A percentile compares a stretch with the other conserved stretches of the same genome.
phyloP scores from a whole-genome alignment of 495 filamentous ascomycete genomes.

The Annulohypoxylon bovei region DNA sequence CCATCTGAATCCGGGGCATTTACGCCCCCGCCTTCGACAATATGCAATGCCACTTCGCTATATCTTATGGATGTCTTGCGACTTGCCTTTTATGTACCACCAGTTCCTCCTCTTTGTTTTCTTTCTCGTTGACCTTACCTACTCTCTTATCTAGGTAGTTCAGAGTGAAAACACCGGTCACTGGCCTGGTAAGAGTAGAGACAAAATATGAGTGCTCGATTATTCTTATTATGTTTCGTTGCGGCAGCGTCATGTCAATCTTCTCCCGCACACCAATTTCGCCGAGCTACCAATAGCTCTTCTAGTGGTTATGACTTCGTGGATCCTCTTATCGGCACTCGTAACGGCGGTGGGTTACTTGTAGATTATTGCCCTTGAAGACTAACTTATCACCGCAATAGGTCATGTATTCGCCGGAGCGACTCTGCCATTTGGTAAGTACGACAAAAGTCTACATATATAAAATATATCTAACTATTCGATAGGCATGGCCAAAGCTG shows the following conservation, averaged over 20 bases:
- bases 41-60: slow-evolving; percentile 33
- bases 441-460: neutral
- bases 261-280: slow-evolving; percentile 9
- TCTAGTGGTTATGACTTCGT: slow-evolving; percentile 49
- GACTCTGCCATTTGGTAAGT: slow-evolving; percentile 69
- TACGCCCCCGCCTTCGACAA: slow-evolving; percentile 33
- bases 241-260: slow-evolving; percentile 29
- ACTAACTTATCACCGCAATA: slow-evolving; percentile 35
- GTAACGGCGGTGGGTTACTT: slow-evolving; percentile 70
- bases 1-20: slow-evolving; percentile 31
- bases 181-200: slow-evolving; percentile 4
- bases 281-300: slow-evolving; percentile 19
- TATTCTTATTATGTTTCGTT: slow-evolving; percentile 27
- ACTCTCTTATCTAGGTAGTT: neutral
- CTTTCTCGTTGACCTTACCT: neutral
- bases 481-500: slow-evolving; percentile 73
- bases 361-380: slow-evolving; percentile 45
- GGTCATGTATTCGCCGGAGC: slow-evolving; percentile 63
- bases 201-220: slow-evolving; percentile 39
- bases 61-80: slow-evolving; percentile 13
- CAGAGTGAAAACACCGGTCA: neutral
- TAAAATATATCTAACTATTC: slow-evolving; percentile 22
- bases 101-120: slow-evolving; percentile 24
- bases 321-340: slow-evolving; percentile 68
- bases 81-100: slow-evolving; percentile 27